A percentile compares a stretch with the other conserved stretches of the same genome.
These are phyloP conservation scores for Pseudohyphozyma bogoriensis DNA, from an alignment of 768 basidiomycete genomes.

Conservation along the genomic window DNA sequence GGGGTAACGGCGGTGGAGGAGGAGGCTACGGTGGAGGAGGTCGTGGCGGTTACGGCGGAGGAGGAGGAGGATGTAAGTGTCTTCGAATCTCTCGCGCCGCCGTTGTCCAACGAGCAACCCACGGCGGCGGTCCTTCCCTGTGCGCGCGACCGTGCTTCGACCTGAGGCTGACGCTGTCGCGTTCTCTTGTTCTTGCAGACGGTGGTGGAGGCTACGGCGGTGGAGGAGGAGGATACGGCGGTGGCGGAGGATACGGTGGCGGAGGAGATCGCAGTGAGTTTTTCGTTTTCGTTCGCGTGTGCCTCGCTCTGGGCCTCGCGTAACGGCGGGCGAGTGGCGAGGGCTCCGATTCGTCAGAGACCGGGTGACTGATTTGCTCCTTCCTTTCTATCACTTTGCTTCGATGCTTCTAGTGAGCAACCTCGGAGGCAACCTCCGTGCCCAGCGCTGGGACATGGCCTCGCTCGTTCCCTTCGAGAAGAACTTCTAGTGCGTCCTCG, in stretches of 20 bases:
- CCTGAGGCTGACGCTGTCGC: no score
- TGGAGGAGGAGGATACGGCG: slow-evolving; percentile 36
- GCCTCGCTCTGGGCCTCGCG: background rate
- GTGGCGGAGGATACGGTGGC: slow-evolving; percentile 38
- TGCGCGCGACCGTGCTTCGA: no score
- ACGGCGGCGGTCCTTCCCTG: no score
- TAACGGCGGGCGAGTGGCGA: no score
- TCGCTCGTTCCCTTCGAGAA: slow-evolving; percentile 85
- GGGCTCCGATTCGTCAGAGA: no score
- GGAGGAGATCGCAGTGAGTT: slow-evolving; percentile 45
- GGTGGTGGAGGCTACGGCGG: slow-evolving; percentile 35
- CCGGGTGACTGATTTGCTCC: no score
- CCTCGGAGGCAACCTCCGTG: slow-evolving; percentile 17
- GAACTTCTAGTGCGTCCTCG: slow-evolving; percentile 67
- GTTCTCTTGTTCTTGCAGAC: slow-evolving; percentile 12
- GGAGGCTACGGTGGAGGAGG: slow-evolving; percentile 12
- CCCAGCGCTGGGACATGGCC: slow-evolving; percentile 68
- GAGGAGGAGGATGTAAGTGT: slow-evolving; percentile 21
- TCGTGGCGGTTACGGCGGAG: background rate
- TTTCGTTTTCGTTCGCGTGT: slow-evolving; percentile 21
- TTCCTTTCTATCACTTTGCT: no score
- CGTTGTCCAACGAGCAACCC: no score
- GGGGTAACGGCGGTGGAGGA: slow-evolving; percentile 16
- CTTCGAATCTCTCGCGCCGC: no score
- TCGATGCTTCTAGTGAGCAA: slow-evolving; percentile 1